Evolutionary conservation across 257 asterid species (phyloP).

Genomic region (Galeopsis tetrahit): DNA sequence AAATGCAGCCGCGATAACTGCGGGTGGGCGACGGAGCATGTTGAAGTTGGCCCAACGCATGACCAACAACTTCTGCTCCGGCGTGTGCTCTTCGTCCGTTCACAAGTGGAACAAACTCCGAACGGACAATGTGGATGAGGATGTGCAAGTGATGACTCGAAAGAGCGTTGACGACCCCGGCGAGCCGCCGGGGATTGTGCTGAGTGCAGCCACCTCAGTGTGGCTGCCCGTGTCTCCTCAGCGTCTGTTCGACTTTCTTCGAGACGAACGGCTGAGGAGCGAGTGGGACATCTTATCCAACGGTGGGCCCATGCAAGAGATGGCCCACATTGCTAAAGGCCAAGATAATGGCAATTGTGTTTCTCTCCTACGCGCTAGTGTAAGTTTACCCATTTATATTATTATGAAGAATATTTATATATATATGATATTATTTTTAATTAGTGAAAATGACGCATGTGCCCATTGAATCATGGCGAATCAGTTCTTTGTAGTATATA

Average conservation of each 20-base stretch:
- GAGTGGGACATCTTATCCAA: slow-evolving; percentile 96
- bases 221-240: slow-evolving; percentile 90
- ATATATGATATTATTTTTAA: background rate
- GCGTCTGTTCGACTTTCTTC: slow-evolving; percentile 81
- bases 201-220: slow-evolving; percentile 91
- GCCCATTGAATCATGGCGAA: slow-evolving; percentile 38
- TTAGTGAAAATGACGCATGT: slow-evolving; percentile 42
- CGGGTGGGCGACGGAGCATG: slow-evolving; percentile 94
- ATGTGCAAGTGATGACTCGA: slow-evolving; percentile 86
- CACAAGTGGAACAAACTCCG: slow-evolving; percentile 87
- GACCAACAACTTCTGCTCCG: slow-evolving; percentile 91
- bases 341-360: slow-evolving; percentile 89
- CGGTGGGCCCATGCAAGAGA: slow-evolving; percentile 98
- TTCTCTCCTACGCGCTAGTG: slow-evolving; percentile 88
- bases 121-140: slow-evolving; percentile 74
- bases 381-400: slow-evolving; percentile 31
- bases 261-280: slow-evolving; percentile 79
- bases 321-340: slow-evolving; percentile 93
- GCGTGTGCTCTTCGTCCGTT: slow-evolving; percentile 89
- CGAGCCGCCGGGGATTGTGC: slow-evolving; percentile 87
- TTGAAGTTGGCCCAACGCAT: slow-evolving; percentile 92
- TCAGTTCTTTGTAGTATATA: slow-evolving; percentile 20
- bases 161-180: slow-evolving; percentile 92
- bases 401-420: background rate
- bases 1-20: slow-evolving; percentile 59